Evolutionary conservation across 2,329 filamentous ascomycete genomes (phyloP), one percentile per base, ranked within the genome.

Genomic region (Stagonosporopsis chrysanthemi): DNA sequence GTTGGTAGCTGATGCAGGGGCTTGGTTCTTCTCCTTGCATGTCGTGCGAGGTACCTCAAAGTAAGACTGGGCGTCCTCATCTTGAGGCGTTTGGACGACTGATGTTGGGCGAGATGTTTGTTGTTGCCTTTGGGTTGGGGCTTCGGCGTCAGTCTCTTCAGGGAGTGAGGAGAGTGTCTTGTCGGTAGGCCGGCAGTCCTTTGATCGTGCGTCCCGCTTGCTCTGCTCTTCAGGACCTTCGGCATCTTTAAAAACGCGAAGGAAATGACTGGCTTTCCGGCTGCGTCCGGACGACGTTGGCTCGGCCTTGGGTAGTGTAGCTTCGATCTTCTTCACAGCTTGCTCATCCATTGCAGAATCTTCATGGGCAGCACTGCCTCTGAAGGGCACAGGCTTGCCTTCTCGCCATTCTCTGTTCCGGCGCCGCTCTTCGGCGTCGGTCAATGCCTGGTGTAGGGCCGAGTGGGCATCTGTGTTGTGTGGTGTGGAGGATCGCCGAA

Each of bases 171-270:
- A 61, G 1, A 70, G 63, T 22, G 69, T 58, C 39, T 68, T 70
- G 12, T 79, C 75, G 28, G 72, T 61, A 7, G 59, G 42, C 31
- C 71, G 67, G 55, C 75, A 73, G 40, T 78, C 72, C 62, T 75
- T 75, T 23, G 68, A 65, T 51, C 80, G 78, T 54, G 79, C 78
- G 57, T 83, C 79, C 62, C 80, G 71, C 69, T 80, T 77, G 66
- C 82, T 83, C 52, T 81, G 78, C 60, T 83, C 82, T 29, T 83
- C 81, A 23, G 80, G 80, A 6, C 78, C 79, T 51, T 85, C 84
- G 56, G 86, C 86, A 60, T 87, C 85, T 66, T 86, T 86, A 76
- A 88, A 89, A 6, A 89, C 75, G 12, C 86, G 85, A 50, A 89
- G 76, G 65, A 86, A 87, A 67, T 88, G 86, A 67, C 85, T 88